A percentile compares a stretch with the other conserved stretches of the same genome.
These are phyloP conservation scores for Chlorella sp. DNA, from an alignment of 139 green algal genomes.

Conservation along the genomic window DNA sequence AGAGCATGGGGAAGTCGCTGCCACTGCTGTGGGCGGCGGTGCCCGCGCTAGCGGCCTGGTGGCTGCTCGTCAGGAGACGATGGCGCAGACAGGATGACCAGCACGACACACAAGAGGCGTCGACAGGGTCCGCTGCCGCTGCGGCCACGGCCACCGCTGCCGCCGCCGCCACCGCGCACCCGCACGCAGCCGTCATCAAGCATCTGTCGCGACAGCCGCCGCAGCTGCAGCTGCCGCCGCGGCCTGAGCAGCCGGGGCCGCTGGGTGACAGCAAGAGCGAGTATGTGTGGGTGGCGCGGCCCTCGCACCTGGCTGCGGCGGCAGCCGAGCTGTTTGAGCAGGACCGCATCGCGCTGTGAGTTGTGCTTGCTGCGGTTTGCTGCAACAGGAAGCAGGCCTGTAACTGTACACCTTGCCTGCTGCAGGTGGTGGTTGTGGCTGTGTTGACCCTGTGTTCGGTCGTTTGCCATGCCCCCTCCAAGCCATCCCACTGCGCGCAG, in stretches of 20 bases:
- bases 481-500: too few species aligned
- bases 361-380: too few species aligned
- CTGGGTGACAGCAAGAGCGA: conserved; percentile 4
- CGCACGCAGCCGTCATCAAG: neutral
- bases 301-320: conserved; percentile 34
- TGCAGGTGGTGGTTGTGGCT: too few species aligned
- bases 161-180: neutral
- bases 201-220: neutral
- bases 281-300: conserved; percentile 41
- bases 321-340: conserved; percentile 31
- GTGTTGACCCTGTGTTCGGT: too few species aligned
- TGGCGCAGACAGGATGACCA: neutral
- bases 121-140: neutral
- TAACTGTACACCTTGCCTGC: too few species aligned
- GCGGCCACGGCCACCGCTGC: neutral
- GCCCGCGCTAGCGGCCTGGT: neutral
- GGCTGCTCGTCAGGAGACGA: neutral
- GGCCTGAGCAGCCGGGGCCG: neutral
- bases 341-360: conserved; percentile 53
- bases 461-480: too few species aligned
- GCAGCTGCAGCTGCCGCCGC: neutral
- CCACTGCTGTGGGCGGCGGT: neutral
- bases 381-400: too few species aligned
- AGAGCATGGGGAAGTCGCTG: neutral
- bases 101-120: neutral